phyloP scores from a whole-genome alignment of 345 rosid genomes.

The rapeseed (Brassica napus) region DNA sequence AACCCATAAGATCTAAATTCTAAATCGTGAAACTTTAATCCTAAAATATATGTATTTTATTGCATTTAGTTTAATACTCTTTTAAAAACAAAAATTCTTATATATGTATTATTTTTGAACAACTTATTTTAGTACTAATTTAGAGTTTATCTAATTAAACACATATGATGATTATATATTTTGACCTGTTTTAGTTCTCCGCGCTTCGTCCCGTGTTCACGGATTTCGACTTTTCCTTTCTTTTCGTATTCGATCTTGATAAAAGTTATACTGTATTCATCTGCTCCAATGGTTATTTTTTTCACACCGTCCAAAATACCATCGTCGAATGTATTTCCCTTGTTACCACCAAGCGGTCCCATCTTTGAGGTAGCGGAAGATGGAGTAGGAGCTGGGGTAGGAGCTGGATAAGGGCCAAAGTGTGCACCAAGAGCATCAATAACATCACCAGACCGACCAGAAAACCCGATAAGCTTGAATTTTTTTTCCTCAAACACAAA shows the following conservation, averaged over 20 bases:
- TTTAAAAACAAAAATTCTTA: too few relatives aligned
- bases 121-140: too few relatives aligned
- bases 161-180: neutral
- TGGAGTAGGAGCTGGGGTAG: neutral
- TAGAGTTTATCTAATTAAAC: neutral
- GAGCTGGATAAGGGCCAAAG: constrained; percentile 6
- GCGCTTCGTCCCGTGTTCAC: constrained; percentile 14
- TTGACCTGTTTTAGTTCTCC: constrained; percentile 25
- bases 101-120: too few relatives aligned
- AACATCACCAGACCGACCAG: constrained; percentile 21
- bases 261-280: constrained; percentile 3
- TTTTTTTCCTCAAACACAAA: constrained; percentile 25
- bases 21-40: too few relatives aligned
- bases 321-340: constrained; percentile 28
- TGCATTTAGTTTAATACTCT: too few relatives aligned
- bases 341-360: constrained; percentile 31
- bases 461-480: constrained; percentile 33
- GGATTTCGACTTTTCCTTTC: constrained; percentile 8
- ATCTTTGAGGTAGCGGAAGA: neutral
- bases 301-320: constrained; percentile 30
- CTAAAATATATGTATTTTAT: too few relatives aligned
- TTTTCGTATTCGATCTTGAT: constrained; percentile 32
- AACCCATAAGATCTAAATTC: too few relatives aligned
- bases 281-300: constrained; percentile 13
- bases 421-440: constrained; percentile 33